Conservation (phyloP, 176 grass and related monocot species). For the Eleusine indica region DNA sequence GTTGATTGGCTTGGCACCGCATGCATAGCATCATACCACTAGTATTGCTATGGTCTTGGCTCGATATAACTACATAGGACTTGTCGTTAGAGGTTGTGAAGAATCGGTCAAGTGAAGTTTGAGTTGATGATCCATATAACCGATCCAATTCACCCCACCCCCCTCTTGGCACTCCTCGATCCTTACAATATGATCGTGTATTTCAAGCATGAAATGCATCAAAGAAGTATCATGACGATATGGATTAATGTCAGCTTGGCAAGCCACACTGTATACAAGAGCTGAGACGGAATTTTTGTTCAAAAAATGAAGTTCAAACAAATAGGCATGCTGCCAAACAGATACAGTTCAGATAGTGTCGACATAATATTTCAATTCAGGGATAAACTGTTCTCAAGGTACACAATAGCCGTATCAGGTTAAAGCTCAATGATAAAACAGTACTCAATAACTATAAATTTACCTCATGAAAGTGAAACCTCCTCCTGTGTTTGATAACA, state of each 20-base stretch:
- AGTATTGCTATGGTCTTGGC: too few species aligned
- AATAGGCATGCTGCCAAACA: too few species aligned
- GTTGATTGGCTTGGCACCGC: too few species aligned
- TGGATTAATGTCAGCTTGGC: constrained; percentile 3
- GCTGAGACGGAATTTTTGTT: background rate
- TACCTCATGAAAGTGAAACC: constrained; percentile 99
- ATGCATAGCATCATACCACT: too few species aligned
- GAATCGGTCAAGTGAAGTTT: too few species aligned
- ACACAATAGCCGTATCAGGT: constrained; percentile 2
- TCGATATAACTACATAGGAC: too few species aligned
- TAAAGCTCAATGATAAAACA: background rate
- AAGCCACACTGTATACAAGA: constrained; percentile 5
- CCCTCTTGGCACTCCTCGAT: too few species aligned
- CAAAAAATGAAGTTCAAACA: too few species aligned
- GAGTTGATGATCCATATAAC: too few species aligned
- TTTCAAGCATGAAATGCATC: constrained; percentile 90
- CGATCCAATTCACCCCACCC: too few species aligned
- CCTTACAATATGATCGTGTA: constrained; percentile 73
- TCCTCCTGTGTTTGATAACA: constrained; percentile 80
- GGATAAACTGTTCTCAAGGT: background rate
- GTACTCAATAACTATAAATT: constrained; percentile 5
- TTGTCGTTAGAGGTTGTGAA: too few species aligned
- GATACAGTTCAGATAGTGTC: background rate
- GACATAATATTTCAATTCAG: background rate
- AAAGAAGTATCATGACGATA: background rate